Evolutionary conservation across 2,329 filamentous ascomycete genomes (phyloP), one percentile per base, ranked within the genome.

Genomic region (Helotiales sp.): DNA sequence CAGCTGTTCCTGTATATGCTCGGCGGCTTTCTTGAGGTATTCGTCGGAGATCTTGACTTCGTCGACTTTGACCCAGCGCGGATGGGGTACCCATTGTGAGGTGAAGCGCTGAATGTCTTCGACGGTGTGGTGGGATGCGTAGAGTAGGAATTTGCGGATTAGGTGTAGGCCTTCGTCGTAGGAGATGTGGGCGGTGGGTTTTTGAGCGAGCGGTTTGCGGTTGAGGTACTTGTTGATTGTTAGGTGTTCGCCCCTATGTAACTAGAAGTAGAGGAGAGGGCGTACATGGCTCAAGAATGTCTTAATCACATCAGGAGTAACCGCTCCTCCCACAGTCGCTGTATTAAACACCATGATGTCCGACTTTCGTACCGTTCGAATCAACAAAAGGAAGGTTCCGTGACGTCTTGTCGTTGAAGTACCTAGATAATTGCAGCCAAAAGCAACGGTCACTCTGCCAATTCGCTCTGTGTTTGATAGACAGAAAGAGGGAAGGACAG

Each of bases 91-190:
- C 89, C 92, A 93, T 83, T 97, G 95, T 15, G 88, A 84, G 0
- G 95, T 97, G 78, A 98, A 98, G 3, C 89, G 88, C 77, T 99
- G 96, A 32, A 98, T 81, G 70, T 98, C 93, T 79, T 99, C 96
- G 74, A 99, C 91, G 0, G 93, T 93, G 78, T 97, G 93, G 70
- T 93, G 90, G 0, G 95, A 93, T 3, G 93, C 91, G 79, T 93
- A 96, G 49, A 87, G 80, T 40, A 99, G 86, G 79, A 99, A 98
- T 40, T 90, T 87, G 59, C 93, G 92, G 74, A 98, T 91, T 60
- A 99, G 85, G 71, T 93, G 88, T 15, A 99, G 85, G 43, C 94
- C 95, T 81, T 97, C 92, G 77, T 98, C 92, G 81, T 99, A 99
- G 62, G 93, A 94, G 64, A 99, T 89, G 78, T 97, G 93, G 0